Base-by-base conservation (phyloP, 108 stramenopile species). In the Cylindrotheca closterium region DNA sequence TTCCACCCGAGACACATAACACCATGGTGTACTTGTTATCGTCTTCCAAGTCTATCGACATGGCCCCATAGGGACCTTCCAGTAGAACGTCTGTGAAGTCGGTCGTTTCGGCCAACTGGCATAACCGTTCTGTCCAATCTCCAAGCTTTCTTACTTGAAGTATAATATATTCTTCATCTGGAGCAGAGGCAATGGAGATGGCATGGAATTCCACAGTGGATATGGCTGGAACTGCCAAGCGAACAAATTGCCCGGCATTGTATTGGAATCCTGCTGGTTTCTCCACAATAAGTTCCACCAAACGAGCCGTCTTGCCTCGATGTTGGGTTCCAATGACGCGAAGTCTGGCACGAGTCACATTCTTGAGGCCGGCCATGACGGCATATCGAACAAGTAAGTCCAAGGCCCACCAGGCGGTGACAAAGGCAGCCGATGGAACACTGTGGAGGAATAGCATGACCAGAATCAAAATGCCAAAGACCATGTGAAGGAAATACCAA, bases 231-330 rank as follows among this genome's bases (percentile, higher is more conserved):
- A 83, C 10, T 24, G 60, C 49, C 30, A 83, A 50, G 4, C 68
- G 31, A n/a, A 74, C 58, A 71, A 81, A 79, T 63, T 81, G 79
- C 24, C 83, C 83, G 4, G 75, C 59, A 25, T 75, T 75, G 58
- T 76, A 85, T 22, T 68, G 60, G 31, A 81, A 85, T 1, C 53
- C 69, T 1, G 27, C 45, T 15, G 49, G 46, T 61, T 78, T 78
- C n/a, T 42, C 68, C 60, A 72, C 78, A 37, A 58, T 42, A n/a
- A 84, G 17, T 27, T 77, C 59, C 10, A 84, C 68, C 2, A 78
- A 76, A 26, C 69, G 55, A 42, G 60, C 68, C 32, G 54, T 68
- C n/a, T n/a, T n/a, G n/a, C n/a, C n/a, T n/a, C n/a, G n/a, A n/a
- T n/a, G n/a, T n/a, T n/a, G n/a, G n/a, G n/a, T n/a, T n/a, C n/a